Percentiles rank a stretch among this genome's conserved stretches.
Conservation (phyloP, 1,284 basidiomycete species). For the Ceratobasidium papillatum region DNA sequence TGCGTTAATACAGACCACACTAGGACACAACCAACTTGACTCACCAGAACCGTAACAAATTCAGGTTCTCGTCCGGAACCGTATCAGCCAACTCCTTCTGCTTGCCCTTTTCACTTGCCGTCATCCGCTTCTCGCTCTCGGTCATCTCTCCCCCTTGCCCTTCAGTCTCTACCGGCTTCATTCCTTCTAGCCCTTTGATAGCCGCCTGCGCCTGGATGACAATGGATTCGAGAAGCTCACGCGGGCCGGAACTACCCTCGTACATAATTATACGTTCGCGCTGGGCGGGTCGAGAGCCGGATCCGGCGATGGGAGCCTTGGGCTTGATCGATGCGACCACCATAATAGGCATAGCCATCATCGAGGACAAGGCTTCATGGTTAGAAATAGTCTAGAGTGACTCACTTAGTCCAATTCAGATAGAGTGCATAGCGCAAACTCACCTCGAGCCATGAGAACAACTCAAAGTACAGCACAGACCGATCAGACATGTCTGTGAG, state of each 20-base stretch:
- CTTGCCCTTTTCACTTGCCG: slow-evolving; percentile 56
- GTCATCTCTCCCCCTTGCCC: slow-evolving; percentile 68
- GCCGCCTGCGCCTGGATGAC: slow-evolving; percentile 89
- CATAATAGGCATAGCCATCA: slow-evolving; percentile 98
- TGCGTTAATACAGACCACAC: not conserved
- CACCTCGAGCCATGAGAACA: slow-evolving; percentile 92
- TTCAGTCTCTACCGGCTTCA: slow-evolving; percentile 60
- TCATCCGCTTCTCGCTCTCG: slow-evolving; percentile 84
- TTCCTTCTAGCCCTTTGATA: slow-evolving; percentile 79
- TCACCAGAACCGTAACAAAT: slow-evolving; percentile 54
- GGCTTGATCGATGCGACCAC: slow-evolving; percentile 73
- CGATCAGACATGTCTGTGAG: slow-evolving; percentile 92
- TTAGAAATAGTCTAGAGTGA: slow-evolving; percentile 77
- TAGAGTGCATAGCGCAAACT: slow-evolving; percentile 42
- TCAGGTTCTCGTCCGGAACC: slow-evolving; percentile 48
- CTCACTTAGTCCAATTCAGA: not conserved
- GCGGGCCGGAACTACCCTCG: slow-evolving; percentile 86
- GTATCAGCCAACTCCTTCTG: slow-evolving; percentile 67
- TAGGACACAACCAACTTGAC: slow-evolving; percentile 29
- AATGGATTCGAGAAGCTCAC: slow-evolving; percentile 87
- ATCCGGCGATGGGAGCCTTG: slow-evolving; percentile 50
- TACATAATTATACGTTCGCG: slow-evolving; percentile 84
- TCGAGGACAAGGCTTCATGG: slow-evolving; percentile 88
- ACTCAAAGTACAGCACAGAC: slow-evolving; percentile 82
- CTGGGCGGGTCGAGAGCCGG: slow-evolving; percentile 49